Conservation (phyloP, 2,329 filamentous ascomycete species). For the Colletotrichum agaves region DNA sequence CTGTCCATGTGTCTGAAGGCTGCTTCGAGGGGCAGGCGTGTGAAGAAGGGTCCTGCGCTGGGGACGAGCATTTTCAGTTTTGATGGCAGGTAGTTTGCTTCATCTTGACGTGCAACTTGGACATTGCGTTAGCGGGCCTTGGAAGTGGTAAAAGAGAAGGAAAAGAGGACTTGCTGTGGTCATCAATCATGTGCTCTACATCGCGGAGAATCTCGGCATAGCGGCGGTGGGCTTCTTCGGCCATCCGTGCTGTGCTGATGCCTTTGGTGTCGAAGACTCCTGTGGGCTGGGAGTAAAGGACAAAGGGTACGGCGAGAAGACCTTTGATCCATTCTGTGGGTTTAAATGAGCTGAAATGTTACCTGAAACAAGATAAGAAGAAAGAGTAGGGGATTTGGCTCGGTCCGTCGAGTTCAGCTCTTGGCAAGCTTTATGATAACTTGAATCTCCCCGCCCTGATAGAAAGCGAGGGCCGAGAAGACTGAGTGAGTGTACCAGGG, state of each 20-base stretch:
- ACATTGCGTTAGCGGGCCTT: constrained; percentile 14
- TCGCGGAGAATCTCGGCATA: constrained; percentile 97
- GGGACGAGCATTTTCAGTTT: constrained; percentile 95
- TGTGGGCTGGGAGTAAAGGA: constrained; percentile 94
- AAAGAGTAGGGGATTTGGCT: no score
- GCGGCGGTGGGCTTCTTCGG: constrained; percentile 82
- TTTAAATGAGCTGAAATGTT: neutral
- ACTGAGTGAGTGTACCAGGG: neutral
- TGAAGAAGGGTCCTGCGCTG: constrained; percentile 93
- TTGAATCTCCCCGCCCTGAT: neutral
- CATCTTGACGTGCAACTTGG: constrained; percentile 77
- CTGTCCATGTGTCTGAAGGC: constrained; percentile 92
- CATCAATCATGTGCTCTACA: constrained; percentile 89
- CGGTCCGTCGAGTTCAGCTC: no score
- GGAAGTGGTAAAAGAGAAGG: constrained; percentile 2
- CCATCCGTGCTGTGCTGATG: constrained; percentile 75
- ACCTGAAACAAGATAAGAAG: no score
- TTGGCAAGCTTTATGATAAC: neutral
- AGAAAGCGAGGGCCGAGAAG: neutral
- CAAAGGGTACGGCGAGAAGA: constrained; percentile 92
- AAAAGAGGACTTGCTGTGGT: constrained; percentile 75
- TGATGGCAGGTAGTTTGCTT: constrained; percentile 75
- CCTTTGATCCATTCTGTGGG: constrained; percentile 92
- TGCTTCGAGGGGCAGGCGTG: constrained; percentile 83
- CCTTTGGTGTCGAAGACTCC: constrained; percentile 80